Percentiles rank a stretch among this genome's conserved stretches.
These are phyloP conservation scores for Ganoderma meredithae DNA, from an alignment of 1,284 basidiomycete genomes.

Conservation along the genomic window DNA sequence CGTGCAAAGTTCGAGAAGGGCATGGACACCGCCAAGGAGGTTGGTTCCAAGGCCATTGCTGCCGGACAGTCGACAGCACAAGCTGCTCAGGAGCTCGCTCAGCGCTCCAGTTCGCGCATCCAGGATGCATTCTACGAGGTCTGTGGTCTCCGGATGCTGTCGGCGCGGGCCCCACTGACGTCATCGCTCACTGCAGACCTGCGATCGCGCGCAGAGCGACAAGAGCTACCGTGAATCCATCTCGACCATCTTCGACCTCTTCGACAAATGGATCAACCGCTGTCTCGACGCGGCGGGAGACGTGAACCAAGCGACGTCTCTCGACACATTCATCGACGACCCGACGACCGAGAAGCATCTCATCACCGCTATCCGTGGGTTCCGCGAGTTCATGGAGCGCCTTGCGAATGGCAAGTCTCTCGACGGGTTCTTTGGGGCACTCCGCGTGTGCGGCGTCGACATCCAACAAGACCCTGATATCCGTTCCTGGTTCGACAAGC, in stretches of 20 bases:
- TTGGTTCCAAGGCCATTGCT: slow-evolving; percentile 63
- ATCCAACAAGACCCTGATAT: slow-evolving; percentile 56
- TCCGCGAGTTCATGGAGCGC: slow-evolving; percentile 58
- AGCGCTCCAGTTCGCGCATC: slow-evolving; percentile 50
- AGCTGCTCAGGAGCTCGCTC: slow-evolving; percentile 51
- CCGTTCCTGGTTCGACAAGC: slow-evolving; percentile 56
- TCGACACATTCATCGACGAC: slow-evolving; percentile 64
- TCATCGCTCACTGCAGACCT: slow-evolving; percentile 50
- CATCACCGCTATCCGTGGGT: slow-evolving; percentile 52
- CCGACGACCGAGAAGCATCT: slow-evolving; percentile 64
- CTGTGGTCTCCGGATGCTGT: slow-evolving; percentile 26
- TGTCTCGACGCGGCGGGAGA: slow-evolving; percentile 58
- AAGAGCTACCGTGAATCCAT: slow-evolving; percentile 62
- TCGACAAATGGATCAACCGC: slow-evolving; percentile 62
- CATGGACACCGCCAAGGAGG: slow-evolving; percentile 67
- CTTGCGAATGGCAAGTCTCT: slow-evolving; percentile 54
- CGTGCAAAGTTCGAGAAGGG: slow-evolving; percentile 65
- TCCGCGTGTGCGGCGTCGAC: slow-evolving; percentile 51
- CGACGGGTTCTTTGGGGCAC: slow-evolving; percentile 48
- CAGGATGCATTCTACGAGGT: slow-evolving; percentile 62
- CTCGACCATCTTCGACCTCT: slow-evolving; percentile 59
- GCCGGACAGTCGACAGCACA: slow-evolving; percentile 51
- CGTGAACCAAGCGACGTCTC: slow-evolving; percentile 49
- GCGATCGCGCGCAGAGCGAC: slow-evolving; percentile 66
- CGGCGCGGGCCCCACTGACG: background rate